Conservation (phyloP, 306 rosid species). For the Trifolium fragiferum region DNA sequence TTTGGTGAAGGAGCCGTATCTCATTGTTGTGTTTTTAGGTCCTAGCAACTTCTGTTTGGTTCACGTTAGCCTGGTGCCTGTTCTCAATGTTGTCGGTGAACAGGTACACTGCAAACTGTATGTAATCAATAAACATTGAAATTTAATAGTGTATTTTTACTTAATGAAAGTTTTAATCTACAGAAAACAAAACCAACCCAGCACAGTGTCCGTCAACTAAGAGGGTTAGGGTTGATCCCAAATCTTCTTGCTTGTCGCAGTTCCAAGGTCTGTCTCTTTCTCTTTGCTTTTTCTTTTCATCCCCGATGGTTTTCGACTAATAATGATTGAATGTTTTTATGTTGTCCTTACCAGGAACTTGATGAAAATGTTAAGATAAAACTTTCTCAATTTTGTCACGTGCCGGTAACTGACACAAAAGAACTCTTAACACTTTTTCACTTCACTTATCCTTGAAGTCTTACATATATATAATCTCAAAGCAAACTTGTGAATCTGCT, state of each 20-base stretch:
- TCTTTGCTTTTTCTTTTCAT: conserved; percentile 32
- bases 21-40: conserved; percentile 51
- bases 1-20: conserved; percentile 11
- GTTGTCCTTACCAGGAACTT: conserved; percentile 61
- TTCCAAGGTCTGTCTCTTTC: conserved; percentile 62
- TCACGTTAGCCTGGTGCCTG: conserved; percentile 89
- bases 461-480: conserved; percentile 23
- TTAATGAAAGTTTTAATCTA: conserved; percentile 35
- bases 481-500: conserved; percentile 36
- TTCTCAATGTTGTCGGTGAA: conserved; percentile 82
- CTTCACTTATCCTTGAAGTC: conserved; percentile 18
- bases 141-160: conserved; percentile 10
- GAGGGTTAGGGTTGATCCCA: conserved; percentile 81
- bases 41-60: conserved; percentile 76
- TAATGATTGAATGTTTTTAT: conserved; percentile 23
- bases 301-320: neutral
- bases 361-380: conserved; percentile 71
- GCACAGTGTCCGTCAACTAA: conserved; percentile 80
- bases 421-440: conserved; percentile 24
- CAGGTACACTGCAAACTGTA: conserved; percentile 48
- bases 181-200: conserved; percentile 92
- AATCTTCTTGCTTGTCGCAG: conserved; percentile 85
- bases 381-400: conserved; percentile 88
- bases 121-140: conserved; percentile 8
- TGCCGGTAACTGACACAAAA: conserved; percentile 69